Evolutionary conservation across 192 early-diverging fungal species (phyloP), one percentile per base, ranked within the genome.

Genomic region (Backusella tuberculispora): DNA sequence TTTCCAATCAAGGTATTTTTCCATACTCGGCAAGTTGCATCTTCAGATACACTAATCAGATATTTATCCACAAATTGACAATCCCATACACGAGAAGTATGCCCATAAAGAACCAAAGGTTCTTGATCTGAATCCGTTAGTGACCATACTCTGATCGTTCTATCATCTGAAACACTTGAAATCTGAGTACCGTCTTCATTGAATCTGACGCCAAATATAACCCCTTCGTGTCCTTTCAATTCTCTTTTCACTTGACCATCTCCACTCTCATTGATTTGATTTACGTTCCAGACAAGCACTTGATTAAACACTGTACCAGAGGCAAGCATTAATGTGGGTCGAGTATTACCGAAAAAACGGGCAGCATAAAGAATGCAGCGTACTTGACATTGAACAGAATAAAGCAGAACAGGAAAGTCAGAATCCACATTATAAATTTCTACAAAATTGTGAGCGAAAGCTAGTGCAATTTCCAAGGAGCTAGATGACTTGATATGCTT

Each of bases 291-390:
- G 3, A 95, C 50, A 69, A 91, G 81, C 0, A 94, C 89, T 56
- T 95, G 85, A 80, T 93, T 94, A 75, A 95, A 95, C 6, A 95
- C 94, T 10, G 95, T 96, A 1, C 95, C 95, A 1, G 89, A 88
- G 0, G 91, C 92, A 10, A 95, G 78, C 8, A 78, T 73, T 5
- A 95, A 60, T 0, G 76, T 78, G 14, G 82, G 80, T 14, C 81
- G 44, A 0, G 83, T 87, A 9, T 78, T 67, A n/a, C 91, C 91
- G 68, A 83, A 86, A 64, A 96, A 90, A 24, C 88, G 87, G 0
- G 93, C 93, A 0, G 92, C 85, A 79, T 95, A 95, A 15, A 95
- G 70, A 38, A 94, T 91, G 42, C 92, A 92, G 24, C 81, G 87
- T 48, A 90, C 89, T 41, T 85, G 78, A 50, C 92, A 95, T 66